phyloP scores from a whole-genome alignment of 2,329 filamentous ascomycete genomes.

The Alternaria ventricosa region DNA sequence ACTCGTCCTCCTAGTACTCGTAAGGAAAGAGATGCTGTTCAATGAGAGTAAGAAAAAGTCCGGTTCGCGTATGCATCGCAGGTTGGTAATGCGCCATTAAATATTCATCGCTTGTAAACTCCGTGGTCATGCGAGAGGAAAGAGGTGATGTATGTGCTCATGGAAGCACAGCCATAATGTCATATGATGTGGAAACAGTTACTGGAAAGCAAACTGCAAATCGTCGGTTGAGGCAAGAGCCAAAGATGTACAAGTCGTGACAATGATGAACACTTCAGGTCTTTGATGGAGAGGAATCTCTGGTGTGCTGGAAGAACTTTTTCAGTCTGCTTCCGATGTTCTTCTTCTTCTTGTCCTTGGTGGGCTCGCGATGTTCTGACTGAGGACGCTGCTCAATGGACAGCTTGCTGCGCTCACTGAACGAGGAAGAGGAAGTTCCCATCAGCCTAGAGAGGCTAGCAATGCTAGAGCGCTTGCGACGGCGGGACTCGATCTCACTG shows the following conservation, averaged over 20 bases:
- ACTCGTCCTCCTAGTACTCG: conserved; percentile 34
- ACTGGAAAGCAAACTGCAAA: conserved; percentile 18
- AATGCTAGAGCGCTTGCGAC: conserved; percentile 75
- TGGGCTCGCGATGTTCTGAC: conserved; percentile 60
- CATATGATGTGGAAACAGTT: conserved; percentile 39
- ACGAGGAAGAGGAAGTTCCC: conserved; percentile 63
- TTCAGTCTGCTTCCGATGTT: conserved; percentile 73
- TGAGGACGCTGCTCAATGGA: conserved; percentile 67
- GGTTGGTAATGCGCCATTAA: conserved; percentile 45
- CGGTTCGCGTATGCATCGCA: conserved; percentile 43
- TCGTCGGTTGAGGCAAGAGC: conserved; percentile 25
- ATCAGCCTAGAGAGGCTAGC: conserved; percentile 79
- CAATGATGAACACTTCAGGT: conserved; percentile 17
- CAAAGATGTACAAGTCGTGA: conserved; percentile 18
- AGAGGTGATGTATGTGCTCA: conserved; percentile 26
- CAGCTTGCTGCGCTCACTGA: conserved; percentile 77
- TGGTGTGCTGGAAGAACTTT: conserved; percentile 69
- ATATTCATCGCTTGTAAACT: conserved; percentile 47
- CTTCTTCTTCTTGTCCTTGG: conserved; percentile 72
- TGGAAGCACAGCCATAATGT: conserved; percentile 42
- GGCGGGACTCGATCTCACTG: conserved; percentile 57
- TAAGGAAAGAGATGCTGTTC: conserved; percentile 29
- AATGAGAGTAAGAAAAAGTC: conserved; percentile 41
- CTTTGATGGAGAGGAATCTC: conserved; percentile 37
- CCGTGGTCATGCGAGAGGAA: conserved; percentile 45